Percentiles rank a stretch among this genome's conserved stretches.
phyloP scores from a whole-genome alignment of 2,329 filamentous ascomycete species.

The Fusarium dlaminii region DNA sequence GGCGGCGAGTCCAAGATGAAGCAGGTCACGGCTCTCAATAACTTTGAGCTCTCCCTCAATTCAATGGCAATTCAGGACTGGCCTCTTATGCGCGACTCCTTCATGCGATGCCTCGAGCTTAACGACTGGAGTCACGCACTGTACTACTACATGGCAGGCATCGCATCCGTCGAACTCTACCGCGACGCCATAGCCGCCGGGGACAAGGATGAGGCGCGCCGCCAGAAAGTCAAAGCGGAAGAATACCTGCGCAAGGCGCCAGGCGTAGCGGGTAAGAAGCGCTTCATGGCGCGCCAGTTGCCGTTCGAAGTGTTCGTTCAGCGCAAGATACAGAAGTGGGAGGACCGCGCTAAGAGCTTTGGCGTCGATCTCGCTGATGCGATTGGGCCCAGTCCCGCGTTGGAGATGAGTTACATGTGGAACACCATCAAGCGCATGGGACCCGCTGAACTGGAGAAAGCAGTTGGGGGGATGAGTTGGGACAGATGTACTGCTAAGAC shows the following conservation, averaged over 20 bases:
- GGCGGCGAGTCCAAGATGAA: constrained; percentile 78
- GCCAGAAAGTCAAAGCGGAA: constrained; percentile 71
- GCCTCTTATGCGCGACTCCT: constrained; percentile 75
- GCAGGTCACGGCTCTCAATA: constrained; percentile 85
- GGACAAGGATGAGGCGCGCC: constrained; percentile 57
- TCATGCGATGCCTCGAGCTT: constrained; percentile 77
- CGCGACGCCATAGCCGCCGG: constrained; percentile 61
- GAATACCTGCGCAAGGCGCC: constrained; percentile 78
- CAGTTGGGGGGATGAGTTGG: constrained; percentile 71
- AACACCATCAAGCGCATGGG: constrained; percentile 87
- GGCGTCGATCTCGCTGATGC: constrained; percentile 79
- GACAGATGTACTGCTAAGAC: constrained; percentile 63
- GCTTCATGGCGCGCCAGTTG: constrained; percentile 87
- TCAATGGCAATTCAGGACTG: constrained; percentile 84
- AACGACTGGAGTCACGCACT: constrained; percentile 92
- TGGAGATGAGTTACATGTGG: constrained; percentile 96
- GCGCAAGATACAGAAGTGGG: constrained; percentile 90
- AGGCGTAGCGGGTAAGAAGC: constrained; percentile 81
- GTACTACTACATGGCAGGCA: constrained; percentile 89
- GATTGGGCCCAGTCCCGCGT: constrained; percentile 79
- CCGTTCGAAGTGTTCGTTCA: constrained; percentile 89
- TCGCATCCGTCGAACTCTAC: constrained; percentile 83
- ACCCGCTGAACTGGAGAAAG: constrained; percentile 68
- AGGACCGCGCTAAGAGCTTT: constrained; percentile 75
- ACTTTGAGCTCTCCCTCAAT: constrained; percentile 84